Conservation (phyloP, 2,329 filamentous ascomycete species). For the Dothideomycetes sp. region DNA sequence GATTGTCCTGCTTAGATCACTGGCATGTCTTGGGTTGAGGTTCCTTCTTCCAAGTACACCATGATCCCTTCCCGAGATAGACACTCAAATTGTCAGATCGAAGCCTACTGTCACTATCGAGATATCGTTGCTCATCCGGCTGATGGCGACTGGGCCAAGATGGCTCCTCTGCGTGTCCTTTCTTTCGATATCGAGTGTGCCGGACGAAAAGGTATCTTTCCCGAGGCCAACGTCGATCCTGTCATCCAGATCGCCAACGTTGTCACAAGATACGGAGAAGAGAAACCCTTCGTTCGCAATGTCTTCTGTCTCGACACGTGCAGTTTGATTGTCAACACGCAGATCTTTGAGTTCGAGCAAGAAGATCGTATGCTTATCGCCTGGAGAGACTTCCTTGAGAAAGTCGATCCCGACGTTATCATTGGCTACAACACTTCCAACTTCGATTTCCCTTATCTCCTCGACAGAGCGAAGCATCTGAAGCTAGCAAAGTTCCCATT, state of each 20-base stretch:
- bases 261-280: slow-evolving; percentile 88
- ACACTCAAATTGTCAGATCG: slow-evolving; percentile 93
- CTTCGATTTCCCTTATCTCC: slow-evolving; percentile 94
- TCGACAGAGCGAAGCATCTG: slow-evolving; percentile 77
- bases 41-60: slow-evolving; percentile 62
- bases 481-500: slow-evolving; percentile 74
- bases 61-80: slow-evolving; percentile 57
- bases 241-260: slow-evolving; percentile 98
- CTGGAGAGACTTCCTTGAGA: slow-evolving; percentile 83
- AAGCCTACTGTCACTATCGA: slow-evolving; percentile 72
- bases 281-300: slow-evolving; percentile 90
- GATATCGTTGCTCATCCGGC: slow-evolving; percentile 81
- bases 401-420: slow-evolving; percentile 92
- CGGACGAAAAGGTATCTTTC: slow-evolving; percentile 93
- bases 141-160: slow-evolving; percentile 94
- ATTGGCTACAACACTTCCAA: slow-evolving; percentile 99
- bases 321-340: slow-evolving; percentile 87
- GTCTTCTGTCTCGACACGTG: slow-evolving; percentile 93
- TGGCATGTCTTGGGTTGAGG: slow-evolving; percentile 97
- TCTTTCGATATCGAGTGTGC: slow-evolving; percentile 99
- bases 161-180: slow-evolving; percentile 83
- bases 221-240: slow-evolving; percentile 81
- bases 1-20: too few species aligned
- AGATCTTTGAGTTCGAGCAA: slow-evolving; percentile 71
- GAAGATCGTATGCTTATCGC: slow-evolving; percentile 86